These are phyloP conservation scores for Exophiala lecanii-corni DNA, from an alignment of 2,329 filamentous ascomycete species.

Conservation along the genomic window DNA sequence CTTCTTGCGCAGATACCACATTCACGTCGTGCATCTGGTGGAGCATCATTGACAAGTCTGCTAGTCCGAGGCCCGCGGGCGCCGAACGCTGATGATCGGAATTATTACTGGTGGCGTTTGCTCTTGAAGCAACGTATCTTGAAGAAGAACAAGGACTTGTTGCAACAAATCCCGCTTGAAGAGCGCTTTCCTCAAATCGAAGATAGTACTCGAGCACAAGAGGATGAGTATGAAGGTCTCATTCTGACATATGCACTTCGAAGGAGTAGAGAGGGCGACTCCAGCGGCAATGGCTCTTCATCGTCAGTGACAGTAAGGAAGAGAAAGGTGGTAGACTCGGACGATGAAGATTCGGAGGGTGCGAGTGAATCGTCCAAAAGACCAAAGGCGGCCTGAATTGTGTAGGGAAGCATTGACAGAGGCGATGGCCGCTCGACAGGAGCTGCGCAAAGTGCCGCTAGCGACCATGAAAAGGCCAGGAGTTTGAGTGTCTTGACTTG, in stretches of 20 bases:
- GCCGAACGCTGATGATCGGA: constrained; percentile 51
- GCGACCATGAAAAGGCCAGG: no score
- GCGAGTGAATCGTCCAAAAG: constrained; percentile 16
- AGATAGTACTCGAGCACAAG: constrained; percentile 52
- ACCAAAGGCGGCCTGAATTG: no score
- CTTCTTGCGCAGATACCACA: constrained; percentile 54
- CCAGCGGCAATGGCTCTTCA: constrained; percentile 27
- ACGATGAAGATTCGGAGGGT: constrained; percentile 19
- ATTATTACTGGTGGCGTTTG: constrained; percentile 63
- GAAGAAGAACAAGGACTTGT: constrained; percentile 54
- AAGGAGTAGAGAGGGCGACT: constrained; percentile 28
- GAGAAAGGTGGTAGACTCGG: constrained; percentile 28
- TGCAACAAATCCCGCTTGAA: constrained; percentile 54
- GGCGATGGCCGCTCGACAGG: no score
- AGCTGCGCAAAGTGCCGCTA: no score
- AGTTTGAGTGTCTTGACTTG: no score
- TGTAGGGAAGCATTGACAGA: no score
- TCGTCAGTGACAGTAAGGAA: constrained; percentile 28
- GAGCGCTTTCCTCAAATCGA: constrained; percentile 59
- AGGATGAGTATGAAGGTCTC: constrained; percentile 55
- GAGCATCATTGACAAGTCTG: constrained; percentile 50
- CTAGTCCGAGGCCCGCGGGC: constrained; percentile 42
- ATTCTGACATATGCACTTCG: constrained; percentile 40
- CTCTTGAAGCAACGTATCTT: constrained; percentile 60
- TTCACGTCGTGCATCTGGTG: constrained; percentile 42